phyloP scores from a whole-genome alignment of 225 moss, liverwort and hornwort species.

The Polytrichum formosum region DNA sequence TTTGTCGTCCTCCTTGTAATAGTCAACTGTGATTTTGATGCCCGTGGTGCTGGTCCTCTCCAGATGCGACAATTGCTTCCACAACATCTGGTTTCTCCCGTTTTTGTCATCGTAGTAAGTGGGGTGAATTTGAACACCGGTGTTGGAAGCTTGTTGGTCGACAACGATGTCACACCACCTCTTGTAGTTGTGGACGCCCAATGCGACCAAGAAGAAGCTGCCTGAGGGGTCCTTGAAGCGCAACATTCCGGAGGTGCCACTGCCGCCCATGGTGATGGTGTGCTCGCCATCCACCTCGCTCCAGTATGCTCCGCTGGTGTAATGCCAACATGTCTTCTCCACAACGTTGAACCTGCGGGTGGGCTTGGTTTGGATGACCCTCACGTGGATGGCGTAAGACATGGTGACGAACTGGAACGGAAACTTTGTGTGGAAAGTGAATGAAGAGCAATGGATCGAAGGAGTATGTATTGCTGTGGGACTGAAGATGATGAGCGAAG shows the following conservation, averaged over 20 bases:
- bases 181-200: slow-evolving; percentile 22
- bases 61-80: slow-evolving; percentile 4
- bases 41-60: background rate
- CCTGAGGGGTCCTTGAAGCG: slow-evolving; percentile 8
- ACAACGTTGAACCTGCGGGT: slow-evolving; percentile 3
- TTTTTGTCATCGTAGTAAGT: slow-evolving; percentile 4
- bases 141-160: background rate
- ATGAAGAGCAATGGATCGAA: background rate
- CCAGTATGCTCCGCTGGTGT: slow-evolving; percentile 7
- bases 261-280: slow-evolving; percentile 10
- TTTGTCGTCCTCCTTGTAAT: background rate
- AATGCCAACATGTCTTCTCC: slow-evolving; percentile 11
- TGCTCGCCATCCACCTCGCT: slow-evolving; percentile 13
- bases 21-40: background rate
- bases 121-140: slow-evolving; percentile 6
- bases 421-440: background rate
- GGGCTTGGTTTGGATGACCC: slow-evolving; percentile 12
- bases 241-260: slow-evolving; percentile 21
- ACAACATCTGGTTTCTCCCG: slow-evolving; percentile 1
- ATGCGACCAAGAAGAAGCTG: slow-evolving; percentile 11
- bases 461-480: background rate
- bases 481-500: no score
- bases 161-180: slow-evolving; percentile 15
- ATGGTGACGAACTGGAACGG: background rate
- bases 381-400: slow-evolving; percentile 17